Percentiles rank a stretch among this genome's conserved stretches.
These are phyloP conservation scores for Phyllosticta paracitricarpa DNA, from an alignment of 2,329 filamentous ascomycete species.

Conservation along the genomic window DNA sequence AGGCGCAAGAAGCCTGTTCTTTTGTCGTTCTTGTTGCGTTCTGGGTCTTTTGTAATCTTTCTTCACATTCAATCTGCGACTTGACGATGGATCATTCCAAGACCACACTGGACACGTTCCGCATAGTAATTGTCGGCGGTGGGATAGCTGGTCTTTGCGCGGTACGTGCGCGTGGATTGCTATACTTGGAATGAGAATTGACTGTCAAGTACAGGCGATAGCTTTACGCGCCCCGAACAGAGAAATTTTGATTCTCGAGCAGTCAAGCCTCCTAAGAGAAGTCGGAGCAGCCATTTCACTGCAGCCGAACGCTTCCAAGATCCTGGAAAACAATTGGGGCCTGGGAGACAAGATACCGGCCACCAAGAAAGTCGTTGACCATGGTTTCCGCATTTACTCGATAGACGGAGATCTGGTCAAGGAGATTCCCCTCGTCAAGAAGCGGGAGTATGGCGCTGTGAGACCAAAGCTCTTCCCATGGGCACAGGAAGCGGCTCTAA, in stretches of 20 bases:
- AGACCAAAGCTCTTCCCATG: not conserved
- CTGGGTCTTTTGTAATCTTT: not conserved
- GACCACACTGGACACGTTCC: conserved; percentile 13
- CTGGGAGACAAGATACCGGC: conserved; percentile 15
- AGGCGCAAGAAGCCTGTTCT: no score
- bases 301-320: conserved; percentile 33
- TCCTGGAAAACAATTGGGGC: conserved; percentile 22
- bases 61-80: not conserved
- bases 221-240: conserved; percentile 25
- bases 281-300: conserved; percentile 34
- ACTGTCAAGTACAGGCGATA: conserved; percentile 20
- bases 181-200: not conserved
- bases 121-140: conserved; percentile 22
- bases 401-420: conserved; percentile 23
- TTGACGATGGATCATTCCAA: not conserved
- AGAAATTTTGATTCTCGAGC: conserved; percentile 26
- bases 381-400: conserved; percentile 28
- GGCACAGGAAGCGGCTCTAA: not conserved
- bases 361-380: conserved; percentile 24
- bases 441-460: conserved; percentile 25
- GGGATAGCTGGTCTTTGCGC: conserved; percentile 2
- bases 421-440: conserved; percentile 22
- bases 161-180: not conserved
- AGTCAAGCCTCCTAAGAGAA: conserved; percentile 24
- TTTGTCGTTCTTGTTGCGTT: not conserved